Percentiles rank a stretch among this genome's conserved stretches.
Evolutionary conservation across 1,139 yeast species (phyloP).

Genomic region (Blastobotrys serpentis): DNA sequence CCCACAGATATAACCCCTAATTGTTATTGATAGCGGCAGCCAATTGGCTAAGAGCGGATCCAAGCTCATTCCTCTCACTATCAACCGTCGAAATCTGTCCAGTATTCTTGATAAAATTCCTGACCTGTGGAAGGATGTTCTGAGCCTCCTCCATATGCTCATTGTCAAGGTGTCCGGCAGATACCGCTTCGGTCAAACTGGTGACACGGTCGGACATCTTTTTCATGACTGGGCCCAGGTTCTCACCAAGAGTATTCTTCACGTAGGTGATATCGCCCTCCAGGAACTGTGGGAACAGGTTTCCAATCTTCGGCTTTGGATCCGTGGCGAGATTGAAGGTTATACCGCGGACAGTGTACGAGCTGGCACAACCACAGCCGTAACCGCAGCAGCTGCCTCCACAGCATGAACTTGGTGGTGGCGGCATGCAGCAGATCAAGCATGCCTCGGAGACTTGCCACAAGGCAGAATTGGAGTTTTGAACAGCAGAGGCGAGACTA

Average conservation of each 20-base stretch:
- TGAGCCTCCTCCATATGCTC: neutral
- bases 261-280: neutral
- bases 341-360: constrained; percentile 2
- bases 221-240: neutral
- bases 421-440: neutral
- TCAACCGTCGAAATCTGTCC: neutral
- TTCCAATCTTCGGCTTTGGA: constrained; percentile 1
- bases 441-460: constrained; percentile 8
- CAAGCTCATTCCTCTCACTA: neutral
- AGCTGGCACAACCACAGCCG: constrained; percentile 1
- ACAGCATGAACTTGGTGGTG: neutral
- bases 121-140: neutral
- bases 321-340: constrained; percentile 1
- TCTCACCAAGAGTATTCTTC: constrained; percentile 3
- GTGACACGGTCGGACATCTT: neutral
- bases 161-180: neutral
- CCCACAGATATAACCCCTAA: too few species aligned
- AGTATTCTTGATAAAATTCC: neutral
- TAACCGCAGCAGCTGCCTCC: neutral
- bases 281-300: constrained; percentile 3
- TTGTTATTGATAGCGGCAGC: neutral
- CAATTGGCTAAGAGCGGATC: neutral
- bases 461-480: constrained; percentile 8
- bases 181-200: too few species aligned
- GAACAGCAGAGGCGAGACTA: neutral